Conservation (phyloP, 129 eudicot genomes). For the Pittosporum tobira region DNA sequence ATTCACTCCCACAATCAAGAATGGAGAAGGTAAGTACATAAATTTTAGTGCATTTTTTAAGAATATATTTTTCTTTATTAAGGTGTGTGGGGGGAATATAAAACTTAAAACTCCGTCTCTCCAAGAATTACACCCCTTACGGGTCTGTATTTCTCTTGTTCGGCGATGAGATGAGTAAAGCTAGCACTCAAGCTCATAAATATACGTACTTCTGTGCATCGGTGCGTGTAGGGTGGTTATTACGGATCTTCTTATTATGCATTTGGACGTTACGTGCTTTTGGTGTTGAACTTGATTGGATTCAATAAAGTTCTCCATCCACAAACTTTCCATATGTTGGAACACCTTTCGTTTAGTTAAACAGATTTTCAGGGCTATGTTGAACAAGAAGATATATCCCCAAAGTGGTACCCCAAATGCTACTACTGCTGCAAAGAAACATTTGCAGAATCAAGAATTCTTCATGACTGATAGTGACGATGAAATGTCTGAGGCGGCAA, state of each 20-base stretch:
- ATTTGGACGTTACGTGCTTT: neutral
- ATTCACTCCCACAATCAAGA: constrained; percentile 57
- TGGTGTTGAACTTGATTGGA: neutral
- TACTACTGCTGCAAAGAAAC: constrained; percentile 31
- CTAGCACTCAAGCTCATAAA: neutral
- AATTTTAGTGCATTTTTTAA: neutral
- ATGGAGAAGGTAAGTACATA: constrained; percentile 49
- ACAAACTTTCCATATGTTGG: no score
- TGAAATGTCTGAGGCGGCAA: constrained; percentile 20
- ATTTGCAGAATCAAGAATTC: constrained; percentile 19
- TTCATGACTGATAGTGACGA: constrained; percentile 30
- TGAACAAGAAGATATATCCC: constrained; percentile 82
- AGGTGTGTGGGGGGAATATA: no score
- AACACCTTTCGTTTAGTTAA: neutral
- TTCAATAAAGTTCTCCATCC: neutral
- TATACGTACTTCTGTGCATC: no score
- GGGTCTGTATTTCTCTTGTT: no score
- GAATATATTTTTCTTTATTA: neutral
- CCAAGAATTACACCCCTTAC: no score
- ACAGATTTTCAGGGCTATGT: constrained; percentile 61
- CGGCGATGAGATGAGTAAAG: neutral
- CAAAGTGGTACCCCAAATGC: constrained; percentile 32
- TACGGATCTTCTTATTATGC: neutral
- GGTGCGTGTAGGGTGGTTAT: neutral
- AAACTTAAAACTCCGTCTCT: no score